These are phyloP conservation scores for Trypanosoma conorhini DNA, from an alignment of 208 protist species.

Conservation along the genomic window DNA sequence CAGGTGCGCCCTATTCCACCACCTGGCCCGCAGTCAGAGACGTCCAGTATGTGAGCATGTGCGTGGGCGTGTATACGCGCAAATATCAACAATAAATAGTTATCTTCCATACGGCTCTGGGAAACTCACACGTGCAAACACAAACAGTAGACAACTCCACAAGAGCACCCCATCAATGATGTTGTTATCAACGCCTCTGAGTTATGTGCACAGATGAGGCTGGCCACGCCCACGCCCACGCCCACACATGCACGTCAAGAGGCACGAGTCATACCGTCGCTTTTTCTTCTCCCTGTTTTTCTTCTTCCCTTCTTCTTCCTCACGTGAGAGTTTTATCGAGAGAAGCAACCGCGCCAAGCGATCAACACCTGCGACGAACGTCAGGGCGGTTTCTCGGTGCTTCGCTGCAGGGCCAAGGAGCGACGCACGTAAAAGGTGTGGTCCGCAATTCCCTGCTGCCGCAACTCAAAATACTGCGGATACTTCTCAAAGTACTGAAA, in stretches of 20 bases:
- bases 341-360: neutral
- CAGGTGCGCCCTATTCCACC: no score
- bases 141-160: neutral
- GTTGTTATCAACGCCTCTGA: no score
- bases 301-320: neutral
- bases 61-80: no score
- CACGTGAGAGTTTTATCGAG: neutral
- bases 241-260: no score
- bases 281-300: neutral
- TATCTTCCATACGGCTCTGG: neutral
- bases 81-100: no score
- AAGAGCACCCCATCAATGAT: no score
- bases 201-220: no score
- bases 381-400: conserved; percentile 6
- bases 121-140: neutral
- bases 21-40: no score
- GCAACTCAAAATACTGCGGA: conserved; percentile 70
- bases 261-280: neutral
- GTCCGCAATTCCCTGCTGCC: conserved; percentile 11
- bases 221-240: no score
- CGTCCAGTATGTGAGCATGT: no score
- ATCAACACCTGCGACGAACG: neutral
- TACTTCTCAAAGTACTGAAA: conserved; percentile 51
- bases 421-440: conserved; percentile 57
- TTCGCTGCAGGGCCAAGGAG: conserved; percentile 43